Evolutionary conservation across 2,329 filamentous ascomycete genomes (phyloP), one percentile per base, ranked within the genome.

Genomic region (Teratosphaeriaceae sp.): DNA sequence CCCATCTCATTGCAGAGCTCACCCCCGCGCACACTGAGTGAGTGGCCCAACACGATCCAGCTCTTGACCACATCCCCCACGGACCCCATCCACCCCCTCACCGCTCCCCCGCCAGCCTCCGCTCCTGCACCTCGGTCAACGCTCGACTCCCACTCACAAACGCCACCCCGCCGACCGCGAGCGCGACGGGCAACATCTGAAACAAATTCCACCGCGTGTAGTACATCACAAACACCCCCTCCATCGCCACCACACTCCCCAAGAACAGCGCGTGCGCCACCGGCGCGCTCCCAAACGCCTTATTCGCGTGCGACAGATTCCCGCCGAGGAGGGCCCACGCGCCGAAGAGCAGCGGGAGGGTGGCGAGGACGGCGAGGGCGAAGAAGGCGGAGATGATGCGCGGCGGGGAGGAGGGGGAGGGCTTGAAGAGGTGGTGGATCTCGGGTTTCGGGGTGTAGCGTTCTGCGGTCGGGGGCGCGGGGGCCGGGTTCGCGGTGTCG

Each of bases 141-240:
- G 92, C 92, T 65, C 88, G 83, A 61, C 84, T 88, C 44, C 92
- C 92, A 62, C 87, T 95, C 49, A 97, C 66, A 61, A 94, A 87
- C 9, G 86, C 79, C 42, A 88, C 77, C 20, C 76, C 67, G 13
- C 82, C 80, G 22, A 92, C 77, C 33, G 81, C 68, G 24, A 73
- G 73, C 42, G 84, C 80, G 20, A 80, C 81, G 3, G 88, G 89
- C 38, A 98, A 73, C 12, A 80, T 80, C 71, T 95, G 84, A 75
- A 97, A 95, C 35, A 98, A 73, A 60, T 83, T 95, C 89, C 90
- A 96, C 60, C 71, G 79, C 41, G 78, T 84, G 69, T 97, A 97
- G 75, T 98, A 98, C 53, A 95, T 69, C 72, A 92, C 90, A 69
- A 98, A 96, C 44, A 95, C 81, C 13, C 78, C 85, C 66, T 98